Percentiles rank a stretch among this genome's conserved stretches.
phyloP scores from a whole-genome alignment of 129 eudicot genomes.

The Scalesia atractyloides region DNA sequence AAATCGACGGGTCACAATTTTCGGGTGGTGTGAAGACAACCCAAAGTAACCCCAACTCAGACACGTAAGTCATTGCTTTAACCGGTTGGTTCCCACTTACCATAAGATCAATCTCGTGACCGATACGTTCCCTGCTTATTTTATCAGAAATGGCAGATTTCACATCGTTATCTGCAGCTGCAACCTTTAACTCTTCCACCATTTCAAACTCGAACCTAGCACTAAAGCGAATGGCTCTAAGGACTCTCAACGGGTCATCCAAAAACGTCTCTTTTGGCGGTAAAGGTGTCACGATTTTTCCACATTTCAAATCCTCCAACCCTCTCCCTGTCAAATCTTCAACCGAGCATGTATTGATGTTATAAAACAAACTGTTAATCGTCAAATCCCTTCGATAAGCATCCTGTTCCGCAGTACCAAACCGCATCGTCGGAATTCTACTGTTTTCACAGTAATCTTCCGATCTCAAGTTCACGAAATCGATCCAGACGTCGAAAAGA shows the following conservation, averaged over 20 bases:
- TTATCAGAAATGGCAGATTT: slow-evolving; percentile 38
- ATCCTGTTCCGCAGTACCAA: slow-evolving; percentile 38
- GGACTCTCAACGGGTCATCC: slow-evolving; percentile 42
- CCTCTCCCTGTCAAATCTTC: slow-evolving; percentile 41
- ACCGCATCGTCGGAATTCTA: slow-evolving; percentile 35
- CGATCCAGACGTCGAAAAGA: slow-evolving; percentile 77
- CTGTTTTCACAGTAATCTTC: slow-evolving; percentile 53
- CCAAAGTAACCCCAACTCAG: slow-evolving; percentile 33
- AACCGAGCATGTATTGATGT: slow-evolving; percentile 33
- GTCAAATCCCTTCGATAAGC: slow-evolving; percentile 45
- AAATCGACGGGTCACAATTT: slow-evolving; percentile 20
- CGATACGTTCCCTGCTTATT: slow-evolving; percentile 38
- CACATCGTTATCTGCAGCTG: slow-evolving; percentile 36
- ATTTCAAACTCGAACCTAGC: slow-evolving; percentile 41
- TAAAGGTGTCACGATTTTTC: slow-evolving; percentile 39
- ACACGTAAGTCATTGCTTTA: slow-evolving; percentile 37
- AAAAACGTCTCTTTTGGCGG: slow-evolving; percentile 46
- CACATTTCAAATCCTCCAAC: slow-evolving; percentile 30
- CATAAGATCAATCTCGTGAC: slow-evolving; percentile 42
- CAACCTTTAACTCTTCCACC: slow-evolving; percentile 30
- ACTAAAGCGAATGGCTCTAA: slow-evolving; percentile 44
- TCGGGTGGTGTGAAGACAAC: slow-evolving; percentile 33
- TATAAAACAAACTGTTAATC: slow-evolving; percentile 41
- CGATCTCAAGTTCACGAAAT: slow-evolving; percentile 87
- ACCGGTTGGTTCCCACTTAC: slow-evolving; percentile 34